phyloP scores from a whole-genome alignment of 129 eudicot genomes.

The Deinandra increscens region DNA sequence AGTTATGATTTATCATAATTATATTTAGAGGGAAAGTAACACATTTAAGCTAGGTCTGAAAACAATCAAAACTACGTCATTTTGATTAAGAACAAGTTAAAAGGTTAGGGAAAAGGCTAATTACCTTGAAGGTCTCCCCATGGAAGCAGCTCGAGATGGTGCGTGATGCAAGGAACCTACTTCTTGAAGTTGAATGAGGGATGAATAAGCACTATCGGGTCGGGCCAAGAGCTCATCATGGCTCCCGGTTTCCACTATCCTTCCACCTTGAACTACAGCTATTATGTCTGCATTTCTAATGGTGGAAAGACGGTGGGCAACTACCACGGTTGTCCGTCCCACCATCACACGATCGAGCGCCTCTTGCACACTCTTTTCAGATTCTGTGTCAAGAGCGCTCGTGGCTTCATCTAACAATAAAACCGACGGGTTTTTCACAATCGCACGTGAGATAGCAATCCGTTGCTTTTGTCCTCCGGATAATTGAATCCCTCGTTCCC shows the following conservation, averaged over 20 bases:
- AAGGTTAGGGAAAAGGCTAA: neutral
- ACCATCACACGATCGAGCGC: constrained; percentile 99
- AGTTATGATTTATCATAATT: neutral
- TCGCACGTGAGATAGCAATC: constrained; percentile 93
- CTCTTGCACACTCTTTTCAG: constrained; percentile 98
- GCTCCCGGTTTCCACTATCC: constrained; percentile 90
- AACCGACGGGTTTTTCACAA: constrained; percentile 87
- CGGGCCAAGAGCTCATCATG: constrained; percentile 82
- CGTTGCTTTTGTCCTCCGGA: constrained; percentile 99
- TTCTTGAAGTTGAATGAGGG: constrained; percentile 88
- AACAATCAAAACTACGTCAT: too few species aligned
- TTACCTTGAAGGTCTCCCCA: constrained; percentile 80
- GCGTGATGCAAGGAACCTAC: constrained; percentile 52
- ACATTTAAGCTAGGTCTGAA: too few species aligned
- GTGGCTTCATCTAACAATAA: constrained; percentile 95
- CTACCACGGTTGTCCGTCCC: constrained; percentile 91
- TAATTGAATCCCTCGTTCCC: constrained; percentile 91
- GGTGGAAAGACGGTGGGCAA: constrained; percentile 97
- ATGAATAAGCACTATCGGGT: constrained; percentile 70
- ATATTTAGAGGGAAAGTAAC: too few species aligned
- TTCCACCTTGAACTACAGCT: constrained; percentile 83
- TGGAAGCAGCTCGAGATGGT: constrained; percentile 58
- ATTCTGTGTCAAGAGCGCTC: constrained; percentile 97
- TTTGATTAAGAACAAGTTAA: neutral
- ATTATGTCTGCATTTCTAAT: constrained; percentile 89